Percentiles rank a stretch among this genome's conserved stretches.
Conservation (phyloP, 176 grass and related monocot species). For the Urochloa ruziziensis region DNA sequence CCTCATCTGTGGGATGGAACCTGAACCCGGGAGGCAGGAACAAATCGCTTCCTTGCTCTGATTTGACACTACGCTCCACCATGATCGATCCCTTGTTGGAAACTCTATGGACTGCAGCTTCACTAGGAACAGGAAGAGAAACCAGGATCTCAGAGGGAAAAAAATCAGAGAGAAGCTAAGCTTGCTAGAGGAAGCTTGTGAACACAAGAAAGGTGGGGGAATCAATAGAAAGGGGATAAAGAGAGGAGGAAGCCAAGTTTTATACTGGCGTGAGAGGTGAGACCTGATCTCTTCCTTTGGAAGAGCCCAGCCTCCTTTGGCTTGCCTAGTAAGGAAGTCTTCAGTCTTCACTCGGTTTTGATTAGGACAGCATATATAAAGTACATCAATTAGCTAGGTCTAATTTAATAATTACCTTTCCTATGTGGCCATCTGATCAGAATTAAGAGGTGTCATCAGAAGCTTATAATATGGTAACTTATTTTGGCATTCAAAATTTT, state of each 20-base stretch:
- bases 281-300: neutral
- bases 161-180: neutral
- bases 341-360: constrained; percentile 37
- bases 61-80: neutral
- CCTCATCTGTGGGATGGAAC: constrained; percentile 54
- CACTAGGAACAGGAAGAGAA: neutral
- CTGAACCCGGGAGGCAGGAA: constrained; percentile 59
- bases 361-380: neutral
- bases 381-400: neutral
- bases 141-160: neutral
- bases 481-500: neutral
- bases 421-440: neutral
- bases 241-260: constrained; percentile 21
- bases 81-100: neutral
- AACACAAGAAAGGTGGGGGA: constrained; percentile 18
- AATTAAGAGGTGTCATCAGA: constrained; percentile 6
- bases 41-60: constrained; percentile 21
- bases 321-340: constrained; percentile 44
- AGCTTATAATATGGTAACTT: neutral
- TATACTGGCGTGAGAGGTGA: constrained; percentile 6
- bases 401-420: neutral
- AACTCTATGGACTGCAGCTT: neutral
- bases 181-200: constrained; percentile 7
- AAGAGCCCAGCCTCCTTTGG: neutral
- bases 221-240: constrained; percentile 12